Base-by-base conservation (phyloP, 208 protist genomes). In the Crithidia sp. region DNA sequence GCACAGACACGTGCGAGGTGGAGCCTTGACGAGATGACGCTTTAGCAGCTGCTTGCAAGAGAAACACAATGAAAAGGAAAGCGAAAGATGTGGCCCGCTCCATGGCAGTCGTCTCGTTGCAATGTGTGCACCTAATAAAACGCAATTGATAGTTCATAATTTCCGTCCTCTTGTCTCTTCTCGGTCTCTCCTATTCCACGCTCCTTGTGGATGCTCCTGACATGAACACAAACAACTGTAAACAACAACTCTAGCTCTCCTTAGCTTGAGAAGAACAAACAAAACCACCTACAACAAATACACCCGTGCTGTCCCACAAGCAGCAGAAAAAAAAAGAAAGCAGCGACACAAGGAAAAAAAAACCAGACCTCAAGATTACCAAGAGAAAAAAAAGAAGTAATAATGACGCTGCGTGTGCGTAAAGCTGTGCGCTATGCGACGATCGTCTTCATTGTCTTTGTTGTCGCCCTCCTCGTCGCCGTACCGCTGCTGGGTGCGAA, bases 381-480 rank as follows among this genome's bases (percentile, higher is more conserved):
- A 10, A 14, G 55, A 55, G 14, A 28, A 28, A 28, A 28, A 28
- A 28, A 28, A 28, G 1, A 28, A 28, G 28, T 1, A 28, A 28
- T 28, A 28, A 37, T 43, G 62, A 64, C 47, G 28, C 7, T 17
- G 59, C 56, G 56, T 41, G 7, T 7, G 59, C 63, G 56, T 39
- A 13, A 36, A 12, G 17, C 64, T n/a, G 17, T 64, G 64, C 73
- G 66, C 0, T 57, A 68, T 40, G 43, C 59, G 7, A 40, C 47
- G 39, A 55, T 73, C 45, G 52, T 59, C 10, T 28, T 63, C n/a
- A 44, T 39, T 52, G 66, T 62, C 13, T 45, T 74, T 9, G 45
- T 64, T 14, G 19, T 54, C 9, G 7, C 41, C 2, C 9, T 64
- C 10, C 36, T 70, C 37, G 13, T 70, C 17, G 52, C 62, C 28